Conservation (phyloP, 306 rosid genomes). For the Casuarina equisetifolia region DNA sequence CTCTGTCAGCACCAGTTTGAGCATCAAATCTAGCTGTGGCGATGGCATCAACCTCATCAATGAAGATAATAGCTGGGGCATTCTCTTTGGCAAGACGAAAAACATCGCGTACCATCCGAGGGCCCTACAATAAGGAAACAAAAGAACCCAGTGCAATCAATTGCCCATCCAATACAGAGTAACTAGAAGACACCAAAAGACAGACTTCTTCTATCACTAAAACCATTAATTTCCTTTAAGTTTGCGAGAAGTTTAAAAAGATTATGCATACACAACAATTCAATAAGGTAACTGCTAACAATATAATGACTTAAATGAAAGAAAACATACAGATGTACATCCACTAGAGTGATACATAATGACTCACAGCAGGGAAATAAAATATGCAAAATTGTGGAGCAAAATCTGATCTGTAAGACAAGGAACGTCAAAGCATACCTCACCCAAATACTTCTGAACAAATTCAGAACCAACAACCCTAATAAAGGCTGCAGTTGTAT, state of each 20-base stretch:
- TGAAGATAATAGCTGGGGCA: slow-evolving; percentile 98
- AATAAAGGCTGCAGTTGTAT: slow-evolving; percentile 98
- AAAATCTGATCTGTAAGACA: neutral
- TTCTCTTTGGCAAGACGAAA: slow-evolving; percentile 99
- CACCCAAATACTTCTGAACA: slow-evolving; percentile 98
- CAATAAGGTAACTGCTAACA: neutral
- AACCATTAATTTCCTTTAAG: neutral
- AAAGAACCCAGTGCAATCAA: neutral
- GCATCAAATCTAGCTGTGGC: slow-evolving; percentile 99
- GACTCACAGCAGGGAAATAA: neutral
- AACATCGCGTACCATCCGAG: slow-evolving; percentile 98
- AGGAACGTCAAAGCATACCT: slow-evolving; percentile 54
- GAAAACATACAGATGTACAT: neutral
- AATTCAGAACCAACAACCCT: slow-evolving; percentile 99
- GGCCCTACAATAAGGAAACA: slow-evolving; percentile 55
- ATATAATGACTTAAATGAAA: neutral
- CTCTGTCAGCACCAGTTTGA: slow-evolving; percentile 99
- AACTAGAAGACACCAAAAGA: neutral
- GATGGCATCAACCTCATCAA: slow-evolving; percentile 98
- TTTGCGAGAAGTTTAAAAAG: neutral
- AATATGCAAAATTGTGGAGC: neutral
- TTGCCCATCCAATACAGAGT: neutral
- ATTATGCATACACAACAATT: neutral
- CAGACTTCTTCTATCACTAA: neutral
- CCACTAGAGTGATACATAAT: neutral